Percentiles rank a stretch among this genome's conserved stretches.
phyloP scores from a whole-genome alignment of 345 rosid species.

The Turnera subulata region DNA sequence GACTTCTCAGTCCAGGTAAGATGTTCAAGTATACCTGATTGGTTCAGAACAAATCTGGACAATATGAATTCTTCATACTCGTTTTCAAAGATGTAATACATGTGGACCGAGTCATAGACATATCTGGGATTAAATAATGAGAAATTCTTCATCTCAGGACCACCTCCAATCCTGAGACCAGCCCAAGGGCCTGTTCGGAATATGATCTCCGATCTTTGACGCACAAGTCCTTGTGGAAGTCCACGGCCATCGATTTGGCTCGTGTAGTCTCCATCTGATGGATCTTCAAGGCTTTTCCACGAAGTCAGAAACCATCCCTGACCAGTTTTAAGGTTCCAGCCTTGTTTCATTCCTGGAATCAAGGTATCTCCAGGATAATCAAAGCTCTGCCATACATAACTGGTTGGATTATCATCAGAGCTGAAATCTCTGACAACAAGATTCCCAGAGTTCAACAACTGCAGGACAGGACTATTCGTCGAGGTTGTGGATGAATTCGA shows the following conservation, averaged over 20 bases:
- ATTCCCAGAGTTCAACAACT: constrained; percentile 26
- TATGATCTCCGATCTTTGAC: neutral
- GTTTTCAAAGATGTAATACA: constrained; percentile 3
- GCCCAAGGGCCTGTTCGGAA: constrained; percentile 16
- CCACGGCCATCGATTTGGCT: neutral
- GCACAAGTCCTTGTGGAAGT: constrained; percentile 3
- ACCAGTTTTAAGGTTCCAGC: constrained; percentile 33
- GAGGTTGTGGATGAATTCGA: constrained; percentile 23
- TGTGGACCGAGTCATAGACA: neutral
- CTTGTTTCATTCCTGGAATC: constrained; percentile 54
- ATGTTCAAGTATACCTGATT: constrained; percentile 7
- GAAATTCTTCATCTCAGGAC: neutral
- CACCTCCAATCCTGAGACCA: constrained; percentile 14
- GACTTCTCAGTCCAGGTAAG: constrained; percentile 9
- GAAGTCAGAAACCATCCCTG: constrained; percentile 42
- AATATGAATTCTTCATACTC: neutral
- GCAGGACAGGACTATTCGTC: constrained; percentile 11
- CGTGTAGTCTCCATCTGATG: no score
- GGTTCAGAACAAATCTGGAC: constrained; percentile 11
- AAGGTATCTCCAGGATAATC: constrained; percentile 54
- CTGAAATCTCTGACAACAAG: constrained; percentile 13
- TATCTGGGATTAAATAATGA: neutral
- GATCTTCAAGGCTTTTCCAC: no score
- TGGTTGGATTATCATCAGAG: no score
- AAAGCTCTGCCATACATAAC: constrained; percentile 57